These are phyloP conservation scores for Ricinus communis DNA, from an alignment of 345 rosid genomes.

Conservation along the genomic window DNA sequence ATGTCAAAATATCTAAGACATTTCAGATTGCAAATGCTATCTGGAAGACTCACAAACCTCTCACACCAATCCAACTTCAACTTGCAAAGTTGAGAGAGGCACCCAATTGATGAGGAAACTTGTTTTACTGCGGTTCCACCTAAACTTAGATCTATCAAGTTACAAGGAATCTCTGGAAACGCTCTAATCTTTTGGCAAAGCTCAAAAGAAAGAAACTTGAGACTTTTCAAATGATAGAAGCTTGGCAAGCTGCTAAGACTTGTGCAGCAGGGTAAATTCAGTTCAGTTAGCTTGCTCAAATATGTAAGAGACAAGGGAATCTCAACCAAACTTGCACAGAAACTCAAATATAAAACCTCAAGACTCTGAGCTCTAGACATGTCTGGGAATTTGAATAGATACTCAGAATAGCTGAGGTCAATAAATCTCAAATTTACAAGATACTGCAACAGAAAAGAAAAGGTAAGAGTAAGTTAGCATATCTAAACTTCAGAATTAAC, in stretches of 20 bases:
- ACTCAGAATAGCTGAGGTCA: not conserved
- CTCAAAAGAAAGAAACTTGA: not conserved
- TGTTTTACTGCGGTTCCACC: not conserved
- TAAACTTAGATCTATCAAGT: no score
- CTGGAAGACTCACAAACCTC: not conserved
- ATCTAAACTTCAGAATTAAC: no score
- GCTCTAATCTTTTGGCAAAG: not conserved
- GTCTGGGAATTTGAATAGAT: not conserved
- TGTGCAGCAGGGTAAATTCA: not conserved
- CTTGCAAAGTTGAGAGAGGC: not conserved
- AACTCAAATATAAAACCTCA: not conserved
- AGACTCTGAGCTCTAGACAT: not conserved
- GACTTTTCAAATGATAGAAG: not conserved
- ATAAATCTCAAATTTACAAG: not conserved
- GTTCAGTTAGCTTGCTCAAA: not conserved
- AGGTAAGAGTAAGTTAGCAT: not conserved
- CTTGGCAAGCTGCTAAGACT: not conserved
- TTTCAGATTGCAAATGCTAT: not conserved
- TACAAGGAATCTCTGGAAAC: not conserved
- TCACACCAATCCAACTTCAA: not conserved
- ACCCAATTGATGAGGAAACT: not conserved
- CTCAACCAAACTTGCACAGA: conserved; percentile 7
- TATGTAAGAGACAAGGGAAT: not conserved
- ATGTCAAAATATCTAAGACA: not conserved
- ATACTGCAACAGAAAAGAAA: not conserved